Base-by-base conservation (phyloP, 177 flowering plant species). In the Vitis hybrid region DNA sequence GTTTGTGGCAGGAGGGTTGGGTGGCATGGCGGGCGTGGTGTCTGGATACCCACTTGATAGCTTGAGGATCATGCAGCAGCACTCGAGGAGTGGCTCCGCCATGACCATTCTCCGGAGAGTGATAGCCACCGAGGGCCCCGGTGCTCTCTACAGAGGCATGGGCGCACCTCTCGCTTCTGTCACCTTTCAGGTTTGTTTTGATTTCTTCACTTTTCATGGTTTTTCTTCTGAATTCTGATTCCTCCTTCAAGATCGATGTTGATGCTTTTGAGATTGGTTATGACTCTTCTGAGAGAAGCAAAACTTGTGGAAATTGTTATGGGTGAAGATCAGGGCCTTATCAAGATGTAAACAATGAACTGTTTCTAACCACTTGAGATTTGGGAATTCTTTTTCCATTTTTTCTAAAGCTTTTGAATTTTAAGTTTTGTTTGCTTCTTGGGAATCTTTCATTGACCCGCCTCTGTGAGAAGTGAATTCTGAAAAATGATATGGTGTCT, bases 41-140 rank as follows among this genome's bases (percentile, higher is more conserved):
- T 83, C 99, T 1, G 98, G 99, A 8, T 86, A 90, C 69, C 99
- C 99, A 0, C 87, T 95, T 4, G 98, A 95, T 72, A 93, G 94
- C 1, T 65, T 95, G 15, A 81, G 94, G 33, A 81, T 93, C 58
- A 84, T 87, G 73, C 97, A 86, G 66, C 98, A 92, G 73, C 77
- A 80, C 58, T 75, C 86, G 11, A 76, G 66, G 5, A 69, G 72
- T 1, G 84, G 79, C 5, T 89, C 98, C 15, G 98, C 98, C 52
- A 51, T 84, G 39, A 39, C 63, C 53, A 79, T 95, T 68, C 80
- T 93, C n/a, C 80, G 89, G 39, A 61, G 60, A 3, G 77, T 87
- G 31, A 72, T 88, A 10, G 72, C 83, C 15, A 63, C 70, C 10
- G 90, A 93, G 59, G 98, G 97, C 0, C 93, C 89, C 56, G 62